These are phyloP conservation scores for Schizochytrium sp. DNA, from an alignment of 108 stramenopile species.

Conservation along the genomic window DNA sequence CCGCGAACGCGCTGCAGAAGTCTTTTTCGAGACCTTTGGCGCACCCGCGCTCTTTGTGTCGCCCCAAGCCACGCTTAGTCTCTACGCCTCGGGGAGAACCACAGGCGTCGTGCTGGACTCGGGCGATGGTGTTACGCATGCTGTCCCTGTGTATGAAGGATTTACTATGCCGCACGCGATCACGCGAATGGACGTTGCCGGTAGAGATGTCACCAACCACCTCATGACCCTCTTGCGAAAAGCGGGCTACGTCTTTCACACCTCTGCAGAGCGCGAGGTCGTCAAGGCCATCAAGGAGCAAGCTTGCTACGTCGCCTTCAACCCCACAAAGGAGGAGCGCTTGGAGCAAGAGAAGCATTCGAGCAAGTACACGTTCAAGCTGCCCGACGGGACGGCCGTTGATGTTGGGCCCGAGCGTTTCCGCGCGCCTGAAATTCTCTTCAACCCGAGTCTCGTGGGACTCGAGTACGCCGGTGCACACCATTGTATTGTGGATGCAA, in stretches of 20 bases:
- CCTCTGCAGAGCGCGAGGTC: constrained; percentile 81
- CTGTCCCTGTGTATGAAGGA: constrained; percentile 93
- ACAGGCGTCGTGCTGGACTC: constrained; percentile 95
- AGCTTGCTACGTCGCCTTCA: constrained; percentile 67
- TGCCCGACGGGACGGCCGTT: constrained; percentile 80
- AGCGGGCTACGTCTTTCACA: constrained; percentile 72
- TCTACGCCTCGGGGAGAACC: constrained; percentile 89
- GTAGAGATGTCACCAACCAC: constrained; percentile 82
- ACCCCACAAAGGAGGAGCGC: constrained; percentile 42
- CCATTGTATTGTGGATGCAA: constrained; percentile 67
- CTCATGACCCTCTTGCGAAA: constrained; percentile 75
- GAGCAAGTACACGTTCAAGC: constrained; percentile 48
- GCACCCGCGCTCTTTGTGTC: constrained; percentile 80
- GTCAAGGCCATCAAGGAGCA: constrained; percentile 86
- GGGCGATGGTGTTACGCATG: constrained; percentile 91
- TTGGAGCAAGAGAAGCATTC: constrained; percentile 46
- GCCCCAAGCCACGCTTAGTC: constrained; percentile 77
- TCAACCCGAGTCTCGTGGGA: constrained; percentile 82
- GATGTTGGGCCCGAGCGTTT: constrained; percentile 71
- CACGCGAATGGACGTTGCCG: constrained; percentile 78
- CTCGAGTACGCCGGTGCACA: constrained; percentile 76
- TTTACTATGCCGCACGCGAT: constrained; percentile 89
- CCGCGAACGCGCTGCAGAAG: constrained; percentile 74
- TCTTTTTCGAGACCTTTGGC: constrained; percentile 86
- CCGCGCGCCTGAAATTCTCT: constrained; percentile 79